phyloP scores from a whole-genome alignment of 2,329 filamentous ascomycete species.

The Dactylellina haptotyla region DNA sequence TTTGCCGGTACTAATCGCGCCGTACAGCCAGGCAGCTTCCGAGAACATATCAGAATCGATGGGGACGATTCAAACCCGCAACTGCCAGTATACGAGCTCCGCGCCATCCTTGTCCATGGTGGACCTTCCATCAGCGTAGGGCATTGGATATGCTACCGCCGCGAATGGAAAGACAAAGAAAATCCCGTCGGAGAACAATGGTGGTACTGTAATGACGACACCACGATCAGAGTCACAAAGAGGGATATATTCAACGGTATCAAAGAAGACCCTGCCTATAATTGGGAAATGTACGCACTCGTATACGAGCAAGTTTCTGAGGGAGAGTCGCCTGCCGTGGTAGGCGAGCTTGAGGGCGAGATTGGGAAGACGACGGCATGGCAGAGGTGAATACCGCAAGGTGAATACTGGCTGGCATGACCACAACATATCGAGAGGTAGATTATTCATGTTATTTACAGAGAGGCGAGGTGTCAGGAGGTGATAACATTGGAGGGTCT shows the following conservation, averaged over 20 bases:
- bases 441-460: too few species aligned
- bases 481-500: too few species aligned
- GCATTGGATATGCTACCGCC: slow-evolving; percentile 38
- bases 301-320: slow-evolving; percentile 32
- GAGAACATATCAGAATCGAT: background rate
- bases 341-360: background rate
- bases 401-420: too few species aligned
- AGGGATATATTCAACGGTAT: slow-evolving; percentile 1
- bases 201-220: slow-evolving; percentile 36
- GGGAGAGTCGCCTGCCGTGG: background rate
- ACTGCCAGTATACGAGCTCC: slow-evolving; percentile 14
- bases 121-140: background rate
- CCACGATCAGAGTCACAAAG: slow-evolving; percentile 20
- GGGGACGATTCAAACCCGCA: slow-evolving; percentile 7
- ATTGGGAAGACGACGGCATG: background rate
- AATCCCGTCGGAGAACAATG: slow-evolving; percentile 18
- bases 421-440: too few species aligned
- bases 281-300: slow-evolving; percentile 19
- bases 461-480: too few species aligned
- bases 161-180: slow-evolving; percentile 23
- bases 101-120: slow-evolving; percentile 22
- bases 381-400: too few species aligned
- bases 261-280: background rate
- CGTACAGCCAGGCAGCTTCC: background rate
- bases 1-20: slow-evolving; percentile 9